phyloP scores from a whole-genome alignment of 139 green algal genomes.

The Coelastrella sp. region DNA sequence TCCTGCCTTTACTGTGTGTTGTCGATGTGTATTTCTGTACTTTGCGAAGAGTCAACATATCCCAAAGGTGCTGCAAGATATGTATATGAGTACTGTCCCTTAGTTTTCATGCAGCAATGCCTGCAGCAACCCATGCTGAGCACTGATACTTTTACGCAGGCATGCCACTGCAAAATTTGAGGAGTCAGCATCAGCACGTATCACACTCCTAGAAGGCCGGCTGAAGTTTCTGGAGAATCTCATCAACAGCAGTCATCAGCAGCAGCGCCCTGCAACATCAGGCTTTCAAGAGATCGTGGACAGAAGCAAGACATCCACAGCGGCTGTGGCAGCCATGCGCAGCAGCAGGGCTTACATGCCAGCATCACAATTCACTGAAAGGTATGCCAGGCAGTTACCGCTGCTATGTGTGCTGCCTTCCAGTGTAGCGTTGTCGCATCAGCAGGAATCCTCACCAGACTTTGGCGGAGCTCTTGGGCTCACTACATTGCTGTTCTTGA shows the following conservation, averaged over 20 bases:
- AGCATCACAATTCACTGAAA: not conserved
- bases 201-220: slow-evolving; percentile 72
- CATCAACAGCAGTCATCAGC: slow-evolving; percentile 44
- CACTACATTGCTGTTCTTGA: too few species aligned
- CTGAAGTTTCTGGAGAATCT: slow-evolving; percentile 71
- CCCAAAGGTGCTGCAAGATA: too few species aligned
- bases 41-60: too few species aligned
- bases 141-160: not conserved
- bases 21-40: too few species aligned
- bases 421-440: not conserved
- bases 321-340: not conserved
- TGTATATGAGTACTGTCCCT: too few species aligned
- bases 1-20: too few species aligned
- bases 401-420: not conserved
- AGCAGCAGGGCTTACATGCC: not conserved
- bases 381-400: not conserved
- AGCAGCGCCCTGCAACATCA: not conserved
- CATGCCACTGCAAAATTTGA: not conserved
- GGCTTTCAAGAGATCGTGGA: not conserved
- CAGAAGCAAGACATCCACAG: not conserved
- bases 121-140: not conserved
- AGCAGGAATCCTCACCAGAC: too few species aligned
- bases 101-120: not conserved
- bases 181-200: slow-evolving; percentile 53
- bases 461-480: too few species aligned